Evolutionary conservation across 306 rosid genomes (phyloP).

Genomic region (Trichosanthes cucumerina): DNA sequence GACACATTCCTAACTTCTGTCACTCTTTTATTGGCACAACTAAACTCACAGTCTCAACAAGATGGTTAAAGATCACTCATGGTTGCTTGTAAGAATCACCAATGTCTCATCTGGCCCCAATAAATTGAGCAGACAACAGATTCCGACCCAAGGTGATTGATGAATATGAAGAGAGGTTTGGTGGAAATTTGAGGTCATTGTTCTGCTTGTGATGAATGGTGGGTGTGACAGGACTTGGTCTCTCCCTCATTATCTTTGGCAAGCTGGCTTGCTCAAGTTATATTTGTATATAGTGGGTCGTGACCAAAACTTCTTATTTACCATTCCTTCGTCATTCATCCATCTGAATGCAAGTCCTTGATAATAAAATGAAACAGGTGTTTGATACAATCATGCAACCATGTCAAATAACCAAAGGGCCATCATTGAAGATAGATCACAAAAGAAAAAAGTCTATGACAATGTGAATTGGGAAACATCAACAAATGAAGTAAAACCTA

Average conservation of each 20-base stretch:
- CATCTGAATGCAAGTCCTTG: not conserved
- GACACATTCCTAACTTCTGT: not conserved
- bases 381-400: not conserved
- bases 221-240: not conserved
- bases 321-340: not conserved
- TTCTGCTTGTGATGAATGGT: no score
- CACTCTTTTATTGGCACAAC: no score
- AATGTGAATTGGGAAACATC: not conserved
- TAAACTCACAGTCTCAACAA: no score
- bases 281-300: no score
- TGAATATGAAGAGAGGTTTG: no score
- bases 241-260: not conserved
- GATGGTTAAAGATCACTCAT: no score
- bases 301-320: no score
- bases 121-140: no score
- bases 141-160: no score
- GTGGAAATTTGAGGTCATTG: no score
- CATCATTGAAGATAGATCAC: not conserved
- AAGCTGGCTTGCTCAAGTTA: not conserved
- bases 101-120: no score
- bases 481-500: not conserved
- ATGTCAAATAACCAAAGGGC: not conserved
- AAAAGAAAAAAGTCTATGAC: not conserved
- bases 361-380: not conserved
- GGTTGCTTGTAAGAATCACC: no score